Evolutionary conservation across 2,329 filamentous ascomycete genomes (phyloP), one percentile per base, ranked within the genome.

Genomic region (Rhinocladiella mackenziei): DNA sequence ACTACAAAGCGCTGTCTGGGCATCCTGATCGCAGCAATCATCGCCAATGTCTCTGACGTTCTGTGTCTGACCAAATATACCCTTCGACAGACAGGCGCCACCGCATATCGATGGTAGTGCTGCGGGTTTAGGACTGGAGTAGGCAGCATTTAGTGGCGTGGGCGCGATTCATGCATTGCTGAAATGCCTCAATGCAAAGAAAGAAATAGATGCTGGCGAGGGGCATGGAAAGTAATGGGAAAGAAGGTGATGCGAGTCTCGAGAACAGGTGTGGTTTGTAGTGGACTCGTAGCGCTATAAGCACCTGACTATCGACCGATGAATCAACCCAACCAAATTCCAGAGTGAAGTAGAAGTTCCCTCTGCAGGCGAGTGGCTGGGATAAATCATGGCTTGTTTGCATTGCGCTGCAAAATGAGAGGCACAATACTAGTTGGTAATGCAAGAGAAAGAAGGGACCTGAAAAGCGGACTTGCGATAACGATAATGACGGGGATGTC

Each of bases 51-150:
- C 14, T 60, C 62, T 2, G 57, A 57, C 5, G 29, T 64, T 3
- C 57, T n/a, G n/a, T 60, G 5, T 54, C 61, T 1, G 57, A 54
- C 2, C 61, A 65, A 46, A 46, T 65, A 13, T 64, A 65, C 43
- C 62, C 63, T 2, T 50, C 40, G n/a, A 45, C 50, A 1, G 56
- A 63, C 36, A n/a, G n/a, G 56, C 51, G 3, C 62, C 62, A 3
- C 48, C 60, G 7, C 65, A 64, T 31, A 30, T 57, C 19, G 47
- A 53, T 32, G 57, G 58, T 0, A 57, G 59, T 36, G 51, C 51
- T 11, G 44, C 58, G 15, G 45, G 45, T 15, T 40, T 50, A 9
- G 58, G 57, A 4, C 28, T 62, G 18, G 54, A 55, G 23, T 39
- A 54, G 37, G 51, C 58, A 5, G 59, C 60, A 9, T 44, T 45